Percentiles rank a stretch among this genome's conserved stretches.
Conservation (phyloP, 1,139 yeast species). For the Saccharomyces hybrid region DNA sequence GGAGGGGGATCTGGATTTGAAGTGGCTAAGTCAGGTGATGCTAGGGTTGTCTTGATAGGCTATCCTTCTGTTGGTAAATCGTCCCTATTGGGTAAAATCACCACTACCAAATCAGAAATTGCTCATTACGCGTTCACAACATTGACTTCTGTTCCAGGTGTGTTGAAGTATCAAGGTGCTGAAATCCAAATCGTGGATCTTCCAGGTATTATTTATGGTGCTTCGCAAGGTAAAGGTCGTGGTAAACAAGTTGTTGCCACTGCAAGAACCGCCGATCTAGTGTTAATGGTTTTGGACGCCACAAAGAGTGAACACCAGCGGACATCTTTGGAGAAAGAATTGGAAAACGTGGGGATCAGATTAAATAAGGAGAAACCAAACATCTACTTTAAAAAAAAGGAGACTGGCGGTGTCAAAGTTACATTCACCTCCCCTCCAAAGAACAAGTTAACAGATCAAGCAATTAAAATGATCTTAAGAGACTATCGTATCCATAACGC, state of each 20-base stretch:
- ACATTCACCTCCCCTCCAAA: constrained; percentile 78
- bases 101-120: constrained; percentile 89
- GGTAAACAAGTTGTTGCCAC: constrained; percentile 96
- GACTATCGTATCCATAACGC: constrained; percentile 92
- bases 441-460: constrained; percentile 62
- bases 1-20: constrained; percentile 88
- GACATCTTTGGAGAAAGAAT: constrained; percentile 74
- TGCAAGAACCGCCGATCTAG: constrained; percentile 88
- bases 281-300: constrained; percentile 91
- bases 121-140: constrained; percentile 96
- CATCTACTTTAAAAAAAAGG: constrained; percentile 67
- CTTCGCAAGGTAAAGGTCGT: constrained; percentile 94
- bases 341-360: constrained; percentile 91
- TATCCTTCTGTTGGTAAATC: constrained; percentile 98
- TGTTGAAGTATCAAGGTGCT: constrained; percentile 89
- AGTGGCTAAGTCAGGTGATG: constrained; percentile 93
- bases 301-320: constrained; percentile 89
- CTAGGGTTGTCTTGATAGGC: constrained; percentile 89
- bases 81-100: constrained; percentile 75
- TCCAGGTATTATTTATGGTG: constrained; percentile 96
- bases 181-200: constrained; percentile 93
- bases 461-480: constrained; percentile 66
- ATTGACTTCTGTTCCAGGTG: constrained; percentile 93
- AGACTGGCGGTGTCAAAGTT: constrained; percentile 86
- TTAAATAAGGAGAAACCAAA: constrained; percentile 78